These are phyloP conservation scores for Phaeodactylum tricornutum DNA, from an alignment of 108 stramenopile species.

Conservation along the genomic window DNA sequence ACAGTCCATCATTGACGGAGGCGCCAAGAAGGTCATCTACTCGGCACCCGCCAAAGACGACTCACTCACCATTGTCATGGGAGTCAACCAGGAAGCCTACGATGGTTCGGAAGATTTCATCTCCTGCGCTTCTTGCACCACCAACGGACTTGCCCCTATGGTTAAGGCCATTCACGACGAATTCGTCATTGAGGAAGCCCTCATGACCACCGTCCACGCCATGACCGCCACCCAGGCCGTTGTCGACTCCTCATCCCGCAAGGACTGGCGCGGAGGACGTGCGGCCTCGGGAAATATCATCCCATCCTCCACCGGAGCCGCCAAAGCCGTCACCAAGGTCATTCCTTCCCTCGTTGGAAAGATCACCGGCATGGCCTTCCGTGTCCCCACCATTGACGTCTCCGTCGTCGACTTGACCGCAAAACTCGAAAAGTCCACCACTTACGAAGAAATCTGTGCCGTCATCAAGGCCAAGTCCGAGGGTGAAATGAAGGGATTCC, in stretches of 20 bases:
- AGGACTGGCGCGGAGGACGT: slow-evolving; percentile 99
- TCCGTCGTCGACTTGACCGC: slow-evolving; percentile 97
- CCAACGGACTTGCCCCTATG: slow-evolving; percentile 98
- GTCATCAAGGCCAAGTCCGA: slow-evolving; percentile 85
- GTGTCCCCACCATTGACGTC: slow-evolving; percentile 98
- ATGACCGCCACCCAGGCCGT: slow-evolving; percentile 99
- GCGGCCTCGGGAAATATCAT: slow-evolving; percentile 99
- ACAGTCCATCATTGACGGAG: slow-evolving; percentile 92
- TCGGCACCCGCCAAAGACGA: slow-evolving; percentile 99
- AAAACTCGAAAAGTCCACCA: slow-evolving; percentile 78
- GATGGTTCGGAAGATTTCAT: slow-evolving; percentile 90
- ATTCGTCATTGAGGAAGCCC: slow-evolving; percentile 95
- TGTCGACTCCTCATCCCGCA: slow-evolving; percentile 97
- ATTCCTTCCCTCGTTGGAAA: slow-evolving; percentile 96
- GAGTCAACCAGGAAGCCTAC: slow-evolving; percentile 95
- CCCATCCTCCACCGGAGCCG: slow-evolving; percentile 98
- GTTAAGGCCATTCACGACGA: slow-evolving; percentile 98
- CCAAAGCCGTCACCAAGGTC: slow-evolving; percentile 99
- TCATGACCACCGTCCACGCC: slow-evolving; percentile 99
- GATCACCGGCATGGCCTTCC: slow-evolving; percentile 99
- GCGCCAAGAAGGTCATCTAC: slow-evolving; percentile 99
- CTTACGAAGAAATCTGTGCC: slow-evolving; percentile 98
- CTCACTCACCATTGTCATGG: slow-evolving; percentile 97
- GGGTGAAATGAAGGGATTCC: slow-evolving; percentile 94
- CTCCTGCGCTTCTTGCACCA: slow-evolving; percentile 99